A percentile compares a stretch with the other conserved stretches of the same genome.
Conservation (phyloP, 306 rosid species). For the Acacia acuminata region DNA sequence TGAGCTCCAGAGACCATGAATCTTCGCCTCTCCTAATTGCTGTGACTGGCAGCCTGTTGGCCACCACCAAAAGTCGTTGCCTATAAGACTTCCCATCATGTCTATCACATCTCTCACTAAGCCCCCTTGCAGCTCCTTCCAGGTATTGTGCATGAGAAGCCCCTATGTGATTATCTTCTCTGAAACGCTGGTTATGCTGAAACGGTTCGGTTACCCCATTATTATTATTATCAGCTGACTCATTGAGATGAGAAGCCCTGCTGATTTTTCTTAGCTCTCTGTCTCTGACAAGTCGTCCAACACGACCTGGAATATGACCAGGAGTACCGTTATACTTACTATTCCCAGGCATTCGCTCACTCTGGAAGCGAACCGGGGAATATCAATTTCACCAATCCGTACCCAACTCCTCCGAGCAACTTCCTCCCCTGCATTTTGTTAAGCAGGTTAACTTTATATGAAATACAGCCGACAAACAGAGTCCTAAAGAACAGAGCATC, state of each 20-base stretch:
- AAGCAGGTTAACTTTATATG: conserved; percentile 9
- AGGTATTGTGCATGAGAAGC: conserved; percentile 36
- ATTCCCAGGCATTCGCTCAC: conserved; percentile 71
- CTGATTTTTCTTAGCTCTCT: conserved; percentile 61
- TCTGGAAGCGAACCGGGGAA: conserved; percentile 50
- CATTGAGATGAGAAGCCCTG: conserved; percentile 51
- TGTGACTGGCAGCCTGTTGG: conserved; percentile 87
- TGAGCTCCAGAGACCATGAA: conserved; percentile 82
- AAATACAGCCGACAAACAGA: conserved; percentile 29
- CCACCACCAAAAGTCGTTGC: conserved; percentile 90
- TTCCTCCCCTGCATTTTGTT: conserved; percentile 55
- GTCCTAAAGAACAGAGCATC: conserved; percentile 20
- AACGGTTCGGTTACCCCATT: conserved; percentile 38
- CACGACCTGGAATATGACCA: conserved; percentile 48
- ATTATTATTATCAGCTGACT: conserved; percentile 42
- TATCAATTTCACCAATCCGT: conserved; percentile 41
- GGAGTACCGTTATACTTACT: conserved; percentile 58
- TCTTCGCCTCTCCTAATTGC: conserved; percentile 86
- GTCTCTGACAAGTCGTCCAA: conserved; percentile 65
- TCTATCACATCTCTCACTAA: conserved; percentile 44
- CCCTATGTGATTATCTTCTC: conserved; percentile 57
- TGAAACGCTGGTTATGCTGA: conserved; percentile 52
- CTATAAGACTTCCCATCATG: conserved; percentile 46
- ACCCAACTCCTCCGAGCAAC: conserved; percentile 37
- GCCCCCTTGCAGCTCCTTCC: conserved; percentile 49